A percentile compares a stretch with the other conserved stretches of the same genome.
These are phyloP conservation scores for Breynia disticha DNA, from an alignment of 441 rosid species.

Conservation along the genomic window DNA sequence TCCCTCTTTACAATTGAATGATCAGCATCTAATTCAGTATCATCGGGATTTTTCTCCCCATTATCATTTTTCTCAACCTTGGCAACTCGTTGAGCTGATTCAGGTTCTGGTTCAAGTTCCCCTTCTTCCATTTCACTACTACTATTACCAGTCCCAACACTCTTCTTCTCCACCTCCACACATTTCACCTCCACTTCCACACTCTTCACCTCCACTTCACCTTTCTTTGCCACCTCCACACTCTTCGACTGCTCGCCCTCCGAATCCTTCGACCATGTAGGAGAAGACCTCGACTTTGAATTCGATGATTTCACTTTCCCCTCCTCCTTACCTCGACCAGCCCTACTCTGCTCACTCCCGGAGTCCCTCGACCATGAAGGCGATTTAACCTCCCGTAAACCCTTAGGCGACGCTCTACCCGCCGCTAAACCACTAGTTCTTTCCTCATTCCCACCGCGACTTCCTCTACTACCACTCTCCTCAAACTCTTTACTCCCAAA, in stretches of 20 bases:
- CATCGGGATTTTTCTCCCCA: constrained; percentile 11
- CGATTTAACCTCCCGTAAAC: constrained; percentile 48
- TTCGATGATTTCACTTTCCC: constrained; percentile 18
- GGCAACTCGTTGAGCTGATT: constrained; percentile 17
- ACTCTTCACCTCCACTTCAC: constrained; percentile 8
- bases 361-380: constrained; percentile 70
- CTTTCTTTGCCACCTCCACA: constrained; percentile 25
- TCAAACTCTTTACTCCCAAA: constrained; percentile 53
- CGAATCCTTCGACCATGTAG: constrained; percentile 28
- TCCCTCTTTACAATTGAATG: constrained; percentile 6
- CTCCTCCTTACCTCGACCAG: constrained; percentile 35
- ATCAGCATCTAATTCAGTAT: constrained; percentile 15
- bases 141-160: constrained; percentile 31
- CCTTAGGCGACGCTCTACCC: constrained; percentile 24
- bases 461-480: constrained; percentile 14
- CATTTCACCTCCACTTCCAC: constrained; percentile 7
- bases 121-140: constrained; percentile 99
- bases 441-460: constrained; percentile 25
- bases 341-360: constrained; percentile 22
- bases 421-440: constrained; percentile 3
- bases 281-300: constrained; percentile 24
- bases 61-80: constrained; percentile 4
- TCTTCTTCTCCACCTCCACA: constrained; percentile 26
- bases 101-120: constrained; percentile 76
- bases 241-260: constrained; percentile 58